Percentiles rank a stretch among this genome's conserved stretches.
Evolutionary conservation across 1,284 basidiomycete genomes (phyloP).

Genomic region (Xerocomus cyaneibrunnescens): DNA sequence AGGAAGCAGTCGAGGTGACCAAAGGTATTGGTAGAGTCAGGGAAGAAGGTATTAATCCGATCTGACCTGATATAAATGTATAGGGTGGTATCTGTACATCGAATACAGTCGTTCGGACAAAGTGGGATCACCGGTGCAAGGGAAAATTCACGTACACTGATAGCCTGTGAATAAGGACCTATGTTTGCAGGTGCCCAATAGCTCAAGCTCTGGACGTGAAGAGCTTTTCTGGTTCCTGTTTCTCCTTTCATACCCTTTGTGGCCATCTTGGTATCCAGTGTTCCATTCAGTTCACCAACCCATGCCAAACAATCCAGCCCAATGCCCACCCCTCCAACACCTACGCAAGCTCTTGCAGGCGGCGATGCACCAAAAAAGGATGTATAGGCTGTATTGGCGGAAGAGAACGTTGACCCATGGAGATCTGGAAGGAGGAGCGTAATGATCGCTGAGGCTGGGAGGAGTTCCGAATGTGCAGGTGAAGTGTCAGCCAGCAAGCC

Average conservation of each 20-base stretch:
- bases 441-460: constrained; percentile 73
- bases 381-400: constrained; percentile 77
- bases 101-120: background rate
- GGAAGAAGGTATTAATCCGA: constrained; percentile 80
- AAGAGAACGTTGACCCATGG: constrained; percentile 59
- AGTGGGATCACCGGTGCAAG: background rate
- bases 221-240: constrained; percentile 51
- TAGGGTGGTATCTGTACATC: constrained; percentile 63
- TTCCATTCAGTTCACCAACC: constrained; percentile 37
- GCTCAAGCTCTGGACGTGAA: constrained; percentile 94
- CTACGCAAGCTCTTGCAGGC: constrained; percentile 90
- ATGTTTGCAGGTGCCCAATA: constrained; percentile 99
- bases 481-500: constrained; percentile 13
- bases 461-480: constrained; percentile 22
- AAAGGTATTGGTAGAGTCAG: constrained; percentile 59
- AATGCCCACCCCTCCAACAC: constrained; percentile 58
- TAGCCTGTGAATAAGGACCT: constrained; percentile 95
- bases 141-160: constrained; percentile 55
- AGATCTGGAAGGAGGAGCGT: constrained; percentile 86
- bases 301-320: constrained; percentile 75
- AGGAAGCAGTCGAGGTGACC: background rate
- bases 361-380: constrained; percentile 89
- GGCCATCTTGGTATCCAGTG: constrained; percentile 10
- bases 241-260: constrained; percentile 32
- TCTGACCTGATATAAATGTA: constrained; percentile 92